Conservation (phyloP, 1,284 basidiomycete species). For the Malassezia arunalokei region DNA sequence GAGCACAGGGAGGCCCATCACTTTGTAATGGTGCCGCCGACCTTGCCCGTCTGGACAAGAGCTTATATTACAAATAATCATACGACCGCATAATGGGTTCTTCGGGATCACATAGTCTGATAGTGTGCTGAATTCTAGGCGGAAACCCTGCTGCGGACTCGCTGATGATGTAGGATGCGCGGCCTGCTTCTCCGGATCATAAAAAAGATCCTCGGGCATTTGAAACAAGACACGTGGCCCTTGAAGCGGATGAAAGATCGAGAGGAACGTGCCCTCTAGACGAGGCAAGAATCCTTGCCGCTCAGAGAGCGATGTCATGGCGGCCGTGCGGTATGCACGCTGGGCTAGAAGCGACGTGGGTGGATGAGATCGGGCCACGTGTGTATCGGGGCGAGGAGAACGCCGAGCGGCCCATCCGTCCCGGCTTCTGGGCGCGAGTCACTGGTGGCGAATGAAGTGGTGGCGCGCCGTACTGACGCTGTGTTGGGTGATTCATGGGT, state of each 20-base stretch:
- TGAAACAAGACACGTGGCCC: conserved; percentile 78
- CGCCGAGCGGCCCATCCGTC: background rate
- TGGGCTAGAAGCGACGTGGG: background rate
- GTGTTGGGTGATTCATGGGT: background rate
- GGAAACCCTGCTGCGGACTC: background rate
- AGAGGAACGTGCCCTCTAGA: conserved; percentile 74
- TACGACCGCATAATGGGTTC: conserved; percentile 68
- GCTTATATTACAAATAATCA: conserved; percentile 54
- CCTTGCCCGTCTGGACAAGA: background rate
- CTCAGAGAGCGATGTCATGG: background rate
- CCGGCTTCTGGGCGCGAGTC: background rate
- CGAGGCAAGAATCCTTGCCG: conserved; percentile 48
- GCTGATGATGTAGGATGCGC: conserved; percentile 36
- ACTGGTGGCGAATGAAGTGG: too few species aligned
- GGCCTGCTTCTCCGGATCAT: background rate
- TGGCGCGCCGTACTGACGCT: background rate
- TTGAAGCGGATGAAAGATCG: conserved; percentile 66
- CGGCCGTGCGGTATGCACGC: background rate
- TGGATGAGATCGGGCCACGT: background rate
- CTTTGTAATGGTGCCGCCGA: conserved; percentile 27
- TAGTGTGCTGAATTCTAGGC: conserved; percentile 71
- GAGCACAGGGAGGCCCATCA: conserved; percentile 34
- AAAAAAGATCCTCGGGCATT: conserved; percentile 72
- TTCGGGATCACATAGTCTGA: conserved; percentile 89
- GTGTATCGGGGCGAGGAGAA: background rate